Base-by-base conservation (phyloP, 1,284 basidiomycete species). In the Coriolopsis trogii region DNA sequence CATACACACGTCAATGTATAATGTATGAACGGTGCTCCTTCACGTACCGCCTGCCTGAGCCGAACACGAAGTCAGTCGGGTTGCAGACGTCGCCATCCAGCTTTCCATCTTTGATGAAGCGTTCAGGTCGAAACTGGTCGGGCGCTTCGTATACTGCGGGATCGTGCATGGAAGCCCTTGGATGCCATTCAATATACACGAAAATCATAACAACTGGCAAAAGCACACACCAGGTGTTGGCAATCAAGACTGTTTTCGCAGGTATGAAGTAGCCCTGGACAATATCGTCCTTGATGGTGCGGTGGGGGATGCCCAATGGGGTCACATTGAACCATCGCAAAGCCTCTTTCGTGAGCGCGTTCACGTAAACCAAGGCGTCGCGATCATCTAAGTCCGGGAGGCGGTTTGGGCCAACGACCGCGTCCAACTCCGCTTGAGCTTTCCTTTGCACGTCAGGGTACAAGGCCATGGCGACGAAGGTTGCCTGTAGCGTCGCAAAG, bases 391-490 rank as follows among this genome's bases (percentile, higher is more conserved):
- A 63, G 10, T 55, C 53, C 1, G 60, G 61, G 3, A 64, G 49
- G 7, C 62, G 57, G 24, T 70, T 62, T n/a, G 51, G 48, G 6
- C 65, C 62, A 0, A 66, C 51, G 4, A 66, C 53, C 1, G 41
- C 23, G 33, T 70, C 68, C 4, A 71, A 49, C 48, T 73, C 69
- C 1, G 57, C 53, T 20, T 70, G 71, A 1, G 65, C 65, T 39
- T 59, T 62, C 23, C 41, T 39, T 40, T 62, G 62, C 10, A 70
- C 63, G 6, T 74, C 70, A 0, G 70, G 74, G 40, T 70, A 60
- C 28, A 68, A 59, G 1, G 69, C 41, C 65, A 73, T 67, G 0
- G 68, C 65, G 6, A 75, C 59, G 52, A 73, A 65, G 46, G 72
- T 68, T 43, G 47, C 44, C 53, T 64, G 15, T 10, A 69, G 44